Evolutionary conservation across 2,329 filamentous ascomycete species (phyloP).

Genomic region (Colletotrichum sp.): DNA sequence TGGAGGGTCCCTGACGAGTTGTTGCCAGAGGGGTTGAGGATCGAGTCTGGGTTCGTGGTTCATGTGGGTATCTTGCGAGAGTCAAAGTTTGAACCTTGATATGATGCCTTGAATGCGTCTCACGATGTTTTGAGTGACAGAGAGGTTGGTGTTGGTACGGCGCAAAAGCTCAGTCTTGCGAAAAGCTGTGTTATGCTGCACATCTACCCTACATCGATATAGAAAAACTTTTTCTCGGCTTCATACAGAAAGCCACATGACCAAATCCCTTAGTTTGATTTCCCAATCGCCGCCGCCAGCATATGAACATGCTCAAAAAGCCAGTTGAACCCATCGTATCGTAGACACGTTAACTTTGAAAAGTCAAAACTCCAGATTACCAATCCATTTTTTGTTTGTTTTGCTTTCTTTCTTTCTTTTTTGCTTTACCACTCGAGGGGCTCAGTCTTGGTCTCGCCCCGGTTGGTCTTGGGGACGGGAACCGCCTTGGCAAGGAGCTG

Average conservation of each 20-base stretch:
- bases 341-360: slow-evolving; percentile 14
- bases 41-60: slow-evolving; percentile 78
- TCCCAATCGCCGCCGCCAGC: slow-evolving; percentile 1
- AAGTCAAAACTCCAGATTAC: slow-evolving; percentile 14
- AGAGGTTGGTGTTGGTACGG: background rate
- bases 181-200: background rate
- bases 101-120: background rate
- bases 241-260: background rate
- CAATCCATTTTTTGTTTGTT: background rate
- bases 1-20: slow-evolving; percentile 77
- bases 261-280: slow-evolving; percentile 1
- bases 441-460: slow-evolving; percentile 82
- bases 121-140: background rate
- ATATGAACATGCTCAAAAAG: background rate
- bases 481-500: slow-evolving; percentile 63
- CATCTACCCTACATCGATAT: slow-evolving; percentile 1
- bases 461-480: slow-evolving; percentile 86
- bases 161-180: background rate
- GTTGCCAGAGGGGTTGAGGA: slow-evolving; percentile 62
- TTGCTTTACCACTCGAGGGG: slow-evolving; percentile 81
- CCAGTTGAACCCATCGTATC: slow-evolving; percentile 9
- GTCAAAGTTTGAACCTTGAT: background rate
- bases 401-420: background rate
- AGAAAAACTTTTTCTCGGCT: background rate
- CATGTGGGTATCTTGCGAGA: slow-evolving; percentile 73